A percentile compares a stretch with the other conserved stretches of the same genome.
Evolutionary conservation across 2,329 filamentous ascomycete genomes (phyloP).

Genomic region (Didymella exigua): DNA sequence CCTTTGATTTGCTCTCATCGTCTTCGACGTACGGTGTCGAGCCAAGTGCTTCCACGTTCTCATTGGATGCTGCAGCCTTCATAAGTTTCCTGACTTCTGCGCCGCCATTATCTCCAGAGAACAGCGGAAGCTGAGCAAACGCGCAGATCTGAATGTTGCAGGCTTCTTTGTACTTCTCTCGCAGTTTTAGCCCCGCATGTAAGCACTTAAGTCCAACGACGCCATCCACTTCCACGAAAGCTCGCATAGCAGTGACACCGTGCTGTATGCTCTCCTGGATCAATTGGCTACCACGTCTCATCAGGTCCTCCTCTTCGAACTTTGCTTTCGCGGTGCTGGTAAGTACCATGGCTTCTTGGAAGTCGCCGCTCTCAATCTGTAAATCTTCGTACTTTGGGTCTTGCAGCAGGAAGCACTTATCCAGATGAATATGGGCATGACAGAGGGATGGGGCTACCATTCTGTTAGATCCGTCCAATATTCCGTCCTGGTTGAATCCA

Average conservation of each 20-base stretch:
- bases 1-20: constrained; percentile 53
- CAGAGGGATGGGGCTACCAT: constrained; percentile 64
- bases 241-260: constrained; percentile 71
- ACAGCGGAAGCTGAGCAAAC: constrained; percentile 73
- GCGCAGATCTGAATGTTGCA: constrained; percentile 70
- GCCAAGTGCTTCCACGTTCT: constrained; percentile 64
- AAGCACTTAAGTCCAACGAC: constrained; percentile 64
- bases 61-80: constrained; percentile 49
- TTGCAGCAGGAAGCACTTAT: constrained; percentile 67
- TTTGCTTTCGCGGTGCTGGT: constrained; percentile 66
- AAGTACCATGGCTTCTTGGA: constrained; percentile 67
- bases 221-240: constrained; percentile 73
- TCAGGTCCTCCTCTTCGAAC: constrained; percentile 67
- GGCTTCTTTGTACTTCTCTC: constrained; percentile 57
- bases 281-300: constrained; percentile 67
- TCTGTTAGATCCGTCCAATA: constrained; percentile 50
- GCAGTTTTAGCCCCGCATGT: constrained; percentile 62
- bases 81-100: constrained; percentile 60
- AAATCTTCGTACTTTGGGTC: constrained; percentile 66
- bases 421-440: constrained; percentile 75
- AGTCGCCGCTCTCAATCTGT: constrained; percentile 64
- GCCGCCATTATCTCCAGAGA: constrained; percentile 59
- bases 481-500: constrained; percentile 21
- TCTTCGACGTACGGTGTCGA: constrained; percentile 74
- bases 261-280: constrained; percentile 67